phyloP scores from a whole-genome alignment of 768 basidiomycete genomes.

The Hericium coralloides region DNA sequence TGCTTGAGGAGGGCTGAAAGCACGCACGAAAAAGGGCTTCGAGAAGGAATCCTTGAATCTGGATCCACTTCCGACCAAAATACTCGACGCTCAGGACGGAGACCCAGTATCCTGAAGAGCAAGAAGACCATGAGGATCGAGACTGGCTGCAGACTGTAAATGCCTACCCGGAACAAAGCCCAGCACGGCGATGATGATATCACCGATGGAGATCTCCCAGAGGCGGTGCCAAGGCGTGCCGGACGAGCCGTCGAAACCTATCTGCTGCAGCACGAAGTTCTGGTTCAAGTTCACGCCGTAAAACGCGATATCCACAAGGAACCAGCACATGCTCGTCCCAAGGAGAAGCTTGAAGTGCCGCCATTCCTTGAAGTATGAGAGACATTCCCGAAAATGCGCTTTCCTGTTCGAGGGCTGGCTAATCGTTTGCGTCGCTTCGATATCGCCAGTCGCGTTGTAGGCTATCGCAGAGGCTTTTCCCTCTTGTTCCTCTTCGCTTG shows the following conservation, averaged over 20 bases:
- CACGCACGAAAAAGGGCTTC: slow-evolving; percentile 56
- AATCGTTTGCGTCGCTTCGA: neutral
- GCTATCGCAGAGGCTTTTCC: too few relatives aligned
- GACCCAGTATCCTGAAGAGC: slow-evolving; percentile 53
- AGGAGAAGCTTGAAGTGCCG: slow-evolving; percentile 56
- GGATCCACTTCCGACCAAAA: slow-evolving; percentile 67
- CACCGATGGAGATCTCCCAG: slow-evolving; percentile 59
- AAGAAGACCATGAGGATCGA: neutral
- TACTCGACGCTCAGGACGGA: slow-evolving; percentile 63
- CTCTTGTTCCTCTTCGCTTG: too few relatives aligned
- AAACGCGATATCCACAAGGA: slow-evolving; percentile 71
- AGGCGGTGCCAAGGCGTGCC: slow-evolving; percentile 57
- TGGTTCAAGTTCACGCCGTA: slow-evolving; percentile 74
- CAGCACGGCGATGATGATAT: slow-evolving; percentile 62
- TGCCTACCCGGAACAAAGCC: slow-evolving; percentile 67
- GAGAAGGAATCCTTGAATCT: slow-evolving; percentile 65
- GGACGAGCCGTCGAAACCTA: slow-evolving; percentile 52
- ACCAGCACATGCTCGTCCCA: slow-evolving; percentile 65
- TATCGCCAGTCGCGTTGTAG: neutral
- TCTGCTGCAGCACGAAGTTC: slow-evolving; percentile 63
- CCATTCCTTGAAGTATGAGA: slow-evolving; percentile 65
- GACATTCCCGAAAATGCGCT: slow-evolving; percentile 38
- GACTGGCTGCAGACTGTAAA: neutral
- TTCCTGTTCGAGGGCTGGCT: neutral
- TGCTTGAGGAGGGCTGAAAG: neutral